Percentiles rank a stretch among this genome's conserved stretches.
Conservation (phyloP, 2,329 filamentous ascomycete genomes). For the Fusarium hainanense region DNA sequence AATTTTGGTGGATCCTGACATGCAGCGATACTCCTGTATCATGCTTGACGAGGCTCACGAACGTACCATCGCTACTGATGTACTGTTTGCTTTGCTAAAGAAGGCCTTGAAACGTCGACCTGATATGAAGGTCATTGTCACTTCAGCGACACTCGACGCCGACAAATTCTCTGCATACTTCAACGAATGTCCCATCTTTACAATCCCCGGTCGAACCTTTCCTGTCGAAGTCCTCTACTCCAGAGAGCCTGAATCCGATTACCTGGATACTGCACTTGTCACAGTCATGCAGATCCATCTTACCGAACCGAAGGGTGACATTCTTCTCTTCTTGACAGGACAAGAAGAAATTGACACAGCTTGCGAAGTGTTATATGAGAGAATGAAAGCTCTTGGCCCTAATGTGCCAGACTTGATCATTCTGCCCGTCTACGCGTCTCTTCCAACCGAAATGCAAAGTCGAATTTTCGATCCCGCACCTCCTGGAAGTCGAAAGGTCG, state of each 20-base stretch:
- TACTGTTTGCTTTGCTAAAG: conserved; percentile 93
- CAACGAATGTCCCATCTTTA: conserved; percentile 94
- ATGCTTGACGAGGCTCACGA: conserved; percentile 99
- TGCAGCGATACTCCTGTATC: conserved; percentile 92
- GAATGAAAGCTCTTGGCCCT: conserved; percentile 94
- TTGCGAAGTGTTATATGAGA: conserved; percentile 90
- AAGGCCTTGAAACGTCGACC: conserved; percentile 87
- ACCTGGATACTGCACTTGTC: conserved; percentile 91
- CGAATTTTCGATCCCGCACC: conserved; percentile 95
- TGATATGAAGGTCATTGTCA: conserved; percentile 95
- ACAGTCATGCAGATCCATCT: conserved; percentile 99
- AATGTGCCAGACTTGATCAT: conserved; percentile 92
- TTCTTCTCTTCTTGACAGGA: conserved; percentile 95
- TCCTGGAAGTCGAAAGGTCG: conserved; percentile 86
- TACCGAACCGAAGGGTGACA: conserved; percentile 91
- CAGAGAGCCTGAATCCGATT: conserved; percentile 93
- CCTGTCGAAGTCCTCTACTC: conserved; percentile 97
- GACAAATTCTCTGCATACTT: conserved; percentile 99
- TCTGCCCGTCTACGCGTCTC: conserved; percentile 92
- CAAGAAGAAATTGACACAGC: conserved; percentile 98
- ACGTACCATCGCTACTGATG: conserved; percentile 93
- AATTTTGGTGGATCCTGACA: conserved; percentile 89
- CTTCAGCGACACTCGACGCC: conserved; percentile 93
- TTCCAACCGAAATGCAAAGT: conserved; percentile 94
- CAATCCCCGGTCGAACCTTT: conserved; percentile 93